These are phyloP conservation scores for Thecamonas trahens DNA, from an alignment of 78 protist species.

Conservation along the genomic window DNA sequence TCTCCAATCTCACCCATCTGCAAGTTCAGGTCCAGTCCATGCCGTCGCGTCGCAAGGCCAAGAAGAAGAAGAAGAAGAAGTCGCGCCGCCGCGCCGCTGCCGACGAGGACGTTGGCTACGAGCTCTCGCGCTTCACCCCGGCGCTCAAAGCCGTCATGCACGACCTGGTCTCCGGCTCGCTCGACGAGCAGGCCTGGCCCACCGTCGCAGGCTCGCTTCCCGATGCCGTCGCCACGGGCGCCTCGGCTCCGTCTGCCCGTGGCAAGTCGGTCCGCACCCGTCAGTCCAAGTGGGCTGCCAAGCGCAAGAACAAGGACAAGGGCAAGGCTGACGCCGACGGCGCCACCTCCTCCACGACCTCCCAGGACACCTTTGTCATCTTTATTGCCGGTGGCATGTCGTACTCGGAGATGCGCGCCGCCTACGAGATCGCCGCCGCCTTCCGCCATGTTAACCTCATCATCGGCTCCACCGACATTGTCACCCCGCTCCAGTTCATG, in stretches of 20 bases:
- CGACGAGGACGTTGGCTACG: slow-evolving; percentile 32
- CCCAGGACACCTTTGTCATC: slow-evolving; percentile 33
- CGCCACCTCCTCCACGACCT: not conserved
- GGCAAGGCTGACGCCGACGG: not conserved
- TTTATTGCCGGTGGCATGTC: slow-evolving; percentile 66
- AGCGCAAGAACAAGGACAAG: not conserved
- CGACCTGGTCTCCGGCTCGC: slow-evolving; percentile 9
- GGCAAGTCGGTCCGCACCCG: not conserved
- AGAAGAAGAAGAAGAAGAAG: slow-evolving; percentile 21
- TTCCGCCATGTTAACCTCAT: not conserved
- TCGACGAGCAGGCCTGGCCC: slow-evolving; percentile 31
- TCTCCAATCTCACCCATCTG: slow-evolving; percentile 44
- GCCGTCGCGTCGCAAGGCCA: slow-evolving; percentile 22
- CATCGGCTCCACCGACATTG: too few relatives aligned
- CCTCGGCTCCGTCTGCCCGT: slow-evolving; percentile 16
- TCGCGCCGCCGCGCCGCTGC: too few relatives aligned
- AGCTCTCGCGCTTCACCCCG: slow-evolving; percentile 58
- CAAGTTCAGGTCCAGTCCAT: slow-evolving; percentile 9
- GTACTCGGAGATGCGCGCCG: slow-evolving; percentile 56
- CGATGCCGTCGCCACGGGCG: not conserved
- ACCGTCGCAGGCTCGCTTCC: slow-evolving; percentile 17
- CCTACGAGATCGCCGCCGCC: slow-evolving; percentile 39
- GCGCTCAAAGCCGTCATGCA: slow-evolving; percentile 27
- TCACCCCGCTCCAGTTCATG: too few relatives aligned
- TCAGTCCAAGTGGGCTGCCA: slow-evolving; percentile 17